Evolutionary conservation across 805 yeast genomes (phyloP), one percentile per base, ranked within the genome.

Genomic region (Metschnikowia vanudenii): DNA sequence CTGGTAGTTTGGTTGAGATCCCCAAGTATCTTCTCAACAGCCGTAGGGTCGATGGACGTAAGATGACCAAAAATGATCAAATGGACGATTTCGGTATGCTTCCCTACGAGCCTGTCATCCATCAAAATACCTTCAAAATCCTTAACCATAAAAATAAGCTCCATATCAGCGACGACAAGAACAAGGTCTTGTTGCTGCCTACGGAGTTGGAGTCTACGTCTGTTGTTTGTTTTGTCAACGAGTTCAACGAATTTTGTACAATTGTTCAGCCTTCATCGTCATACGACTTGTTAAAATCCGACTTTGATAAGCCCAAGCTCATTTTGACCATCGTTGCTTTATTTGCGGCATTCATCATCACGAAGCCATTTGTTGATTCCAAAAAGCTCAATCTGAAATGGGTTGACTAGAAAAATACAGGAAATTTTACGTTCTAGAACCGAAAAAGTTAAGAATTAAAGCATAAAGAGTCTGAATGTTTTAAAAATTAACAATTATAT

Each of bases 121-220:
- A 68, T 6, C 53, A 60, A 2, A 53, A 65, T 46, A 52, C 54
- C n/a, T 54, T 49, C 43, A 63, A 63, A 43, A 57, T 64, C 1
- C 56, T 72, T 37, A 72, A 69, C 50, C 76, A 71, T 50, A 68
- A 69, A 48, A 61, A 63, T 47, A 61, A 62, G 48, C 56, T 72
- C n/a, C 47, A 51, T 12, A 45, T 55, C 4, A 46, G 42, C 20
- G 41, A 39, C 9, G 18, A n/a, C 2, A 50, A 47, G 14, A 50
- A 49, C 3, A 45, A 43, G 33, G 58, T 72, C 4, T 56, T 72
- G 43, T 55, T 63, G n/a, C 57, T 53, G 45, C 67, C 68, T 2
- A 86, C 97, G 0, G 75, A 79, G 33, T 69, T 90, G 42, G 98
- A 92, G 65, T 87, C 96, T 1, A 90, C 97, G 0, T 74, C 85